phyloP scores from a whole-genome alignment of 345 rosid species.

The Linum trigynum region DNA sequence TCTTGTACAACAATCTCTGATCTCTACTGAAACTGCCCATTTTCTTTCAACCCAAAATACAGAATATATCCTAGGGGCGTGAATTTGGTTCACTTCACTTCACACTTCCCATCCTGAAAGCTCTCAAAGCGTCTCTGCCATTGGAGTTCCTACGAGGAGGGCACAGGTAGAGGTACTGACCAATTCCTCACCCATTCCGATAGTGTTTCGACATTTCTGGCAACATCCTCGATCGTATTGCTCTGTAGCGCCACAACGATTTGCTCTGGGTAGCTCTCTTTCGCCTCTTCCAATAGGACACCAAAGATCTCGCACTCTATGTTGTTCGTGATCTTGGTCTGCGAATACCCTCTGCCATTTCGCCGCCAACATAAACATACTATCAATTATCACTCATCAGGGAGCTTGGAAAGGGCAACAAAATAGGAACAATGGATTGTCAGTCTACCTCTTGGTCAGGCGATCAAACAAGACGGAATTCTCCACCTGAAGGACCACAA shows the following conservation, averaged over 20 bases:
- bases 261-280: conserved; percentile 56
- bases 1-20: no score
- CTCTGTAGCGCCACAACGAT: conserved; percentile 52
- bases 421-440: neutral
- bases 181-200: conserved; percentile 55
- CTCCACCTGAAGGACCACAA: conserved; percentile 77
- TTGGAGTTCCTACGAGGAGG: no score
- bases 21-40: no score
- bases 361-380: neutral
- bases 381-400: neutral
- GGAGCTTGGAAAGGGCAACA: neutral
- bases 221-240: conserved; percentile 57
- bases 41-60: no score
- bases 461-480: conserved; percentile 68
- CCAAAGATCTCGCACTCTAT: conserved; percentile 75
- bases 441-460: conserved; percentile 52
- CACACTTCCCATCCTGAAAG: no score
- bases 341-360: conserved; percentile 53
- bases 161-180: conserved; percentile 7
- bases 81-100: no score
- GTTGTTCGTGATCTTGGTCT: conserved; percentile 66
- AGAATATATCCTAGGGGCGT: no score
- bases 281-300: conserved; percentile 75
- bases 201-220: conserved; percentile 41
- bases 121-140: no score